phyloP scores from a whole-genome alignment of 164 flowering plant species.

The Warburgia ugandensis region DNA sequence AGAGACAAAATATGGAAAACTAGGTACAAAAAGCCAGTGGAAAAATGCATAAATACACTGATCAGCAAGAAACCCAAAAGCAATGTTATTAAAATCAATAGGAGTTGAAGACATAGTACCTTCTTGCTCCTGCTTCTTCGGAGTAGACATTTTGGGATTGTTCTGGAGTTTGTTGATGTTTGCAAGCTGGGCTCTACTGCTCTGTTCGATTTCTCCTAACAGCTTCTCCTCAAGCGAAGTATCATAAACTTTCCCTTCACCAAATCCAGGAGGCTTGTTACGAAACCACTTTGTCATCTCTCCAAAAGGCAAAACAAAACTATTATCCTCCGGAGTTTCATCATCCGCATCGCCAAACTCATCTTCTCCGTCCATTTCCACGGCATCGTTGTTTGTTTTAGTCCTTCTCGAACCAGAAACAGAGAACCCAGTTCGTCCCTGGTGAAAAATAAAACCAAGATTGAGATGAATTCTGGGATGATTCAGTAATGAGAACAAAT shows the following conservation, averaged over 20 bases:
- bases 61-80: not conserved
- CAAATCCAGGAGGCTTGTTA: conserved; percentile 77
- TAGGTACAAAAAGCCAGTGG: too few species aligned
- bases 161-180: conserved; percentile 60
- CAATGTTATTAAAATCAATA: not conserved
- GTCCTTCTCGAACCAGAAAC: too few species aligned
- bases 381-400: too few species aligned
- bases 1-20: conserved; percentile 1
- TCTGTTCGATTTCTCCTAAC: conserved; percentile 69
- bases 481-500: too few species aligned
- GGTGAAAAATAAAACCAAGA: too few species aligned
- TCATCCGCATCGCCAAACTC: conserved; percentile 21
- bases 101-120: not conserved
- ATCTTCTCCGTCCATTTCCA: too few species aligned
- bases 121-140: conserved; percentile 18
- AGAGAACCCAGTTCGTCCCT: too few species aligned
- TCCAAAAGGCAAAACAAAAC: conserved; percentile 31
- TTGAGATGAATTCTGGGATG: too few species aligned
- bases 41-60: not conserved
- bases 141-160: conserved; percentile 16
- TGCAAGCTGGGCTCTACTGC: conserved; percentile 61
- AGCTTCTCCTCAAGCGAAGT: conserved; percentile 72
- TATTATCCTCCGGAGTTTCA: conserved; percentile 42
- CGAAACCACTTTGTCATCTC: conserved; percentile 54
- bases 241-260: conserved; percentile 76